Evolutionary conservation across 2,329 filamentous ascomycete species (phyloP), one percentile per base, ranked within the genome.

Genomic region (Aureobasidium melanogenum): DNA sequence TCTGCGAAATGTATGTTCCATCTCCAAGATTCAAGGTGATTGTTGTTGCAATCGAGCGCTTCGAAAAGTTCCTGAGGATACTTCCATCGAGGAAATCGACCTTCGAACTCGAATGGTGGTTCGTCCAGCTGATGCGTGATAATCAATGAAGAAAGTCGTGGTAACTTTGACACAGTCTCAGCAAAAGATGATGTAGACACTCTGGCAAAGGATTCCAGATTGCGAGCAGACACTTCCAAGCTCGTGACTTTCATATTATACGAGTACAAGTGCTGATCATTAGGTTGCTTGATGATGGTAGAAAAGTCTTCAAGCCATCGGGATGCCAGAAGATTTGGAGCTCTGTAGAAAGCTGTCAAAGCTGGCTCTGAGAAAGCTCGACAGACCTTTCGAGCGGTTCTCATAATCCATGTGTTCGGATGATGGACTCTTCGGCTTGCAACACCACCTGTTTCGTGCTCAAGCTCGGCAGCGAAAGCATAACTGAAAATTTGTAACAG

Each of bases 181-280:
- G 76, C 71, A 22, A 89, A 69, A 63, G 85, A 80, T 61, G 86
- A 76, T 24, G 32, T 15, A 7, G 38, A 10, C 12, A 82, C 26
- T 22, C 59, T 61, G 12, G 56, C 47, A 17, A 61, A 56, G 14
- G 57, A 58, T 15, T 62, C 60, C n/a, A 63, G 43, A 22, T 41
- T 43, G 8, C 41, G 30, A 12, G 87, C 84, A 68, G 94, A 86
- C 51, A 95, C 77, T 62, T 84, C 82, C 24, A 96, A 74, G 8
- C 82, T 79, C 68, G 86, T 83, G 54, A 94, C 80, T 75, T 91
- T 95, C 66, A 79, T 79, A 43, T 82, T 79, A 70, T 93, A 93
- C 64, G 88, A 85, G 64, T 75, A 70, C 54, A 69, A 68, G 3
- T 67, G 67, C 32, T 66, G 67, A 12, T 68, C 65, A 8, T 65